Conservation (phyloP, 192 early-diverging fungal genomes). For the Lunasporangiospora selenospora region DNA sequence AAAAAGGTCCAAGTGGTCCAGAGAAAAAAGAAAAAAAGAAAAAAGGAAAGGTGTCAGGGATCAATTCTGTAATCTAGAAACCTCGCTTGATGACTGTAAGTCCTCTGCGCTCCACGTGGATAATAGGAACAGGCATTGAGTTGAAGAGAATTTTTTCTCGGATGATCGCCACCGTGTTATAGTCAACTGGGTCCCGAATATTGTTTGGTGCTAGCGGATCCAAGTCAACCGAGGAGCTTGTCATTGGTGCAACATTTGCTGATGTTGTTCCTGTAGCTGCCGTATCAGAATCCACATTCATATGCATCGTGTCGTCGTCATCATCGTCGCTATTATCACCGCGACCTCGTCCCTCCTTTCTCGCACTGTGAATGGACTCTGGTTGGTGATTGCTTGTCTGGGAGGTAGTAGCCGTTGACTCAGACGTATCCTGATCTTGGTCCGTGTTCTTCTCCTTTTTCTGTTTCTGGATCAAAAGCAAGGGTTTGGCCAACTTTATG, state of each 20-base stretch:
- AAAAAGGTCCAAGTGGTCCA: too few species aligned
- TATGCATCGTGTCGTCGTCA: slow-evolving; percentile 36
- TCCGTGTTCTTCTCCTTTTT: not conserved
- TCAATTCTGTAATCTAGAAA: too few species aligned
- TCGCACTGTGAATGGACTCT: too few species aligned
- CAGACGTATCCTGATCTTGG: too few species aligned
- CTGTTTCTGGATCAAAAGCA: slow-evolving; percentile 40
- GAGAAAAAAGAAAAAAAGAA: too few species aligned
- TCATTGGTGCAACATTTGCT: not conserved
- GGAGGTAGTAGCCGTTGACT: too few species aligned
- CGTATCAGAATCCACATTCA: not conserved
- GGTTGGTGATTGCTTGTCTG: too few species aligned
- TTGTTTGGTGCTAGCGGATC: slow-evolving; percentile 19
- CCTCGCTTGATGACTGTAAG: slow-evolving; percentile 40
- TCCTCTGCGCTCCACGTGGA: slow-evolving; percentile 39
- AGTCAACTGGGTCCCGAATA: slow-evolving; percentile 11
- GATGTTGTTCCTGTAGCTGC: not conserved
- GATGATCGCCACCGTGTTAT: slow-evolving; percentile 36
- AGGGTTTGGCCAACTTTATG: slow-evolving; percentile 17
- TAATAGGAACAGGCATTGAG: slow-evolving; percentile 39
- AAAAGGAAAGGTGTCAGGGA: too few species aligned
- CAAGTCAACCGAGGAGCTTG: not conserved
- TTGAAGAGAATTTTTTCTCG: slow-evolving; percentile 46
- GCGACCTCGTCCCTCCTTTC: too few species aligned
- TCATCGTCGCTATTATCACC: too few species aligned